Percentiles rank a stretch among this genome's conserved stretches.
Evolutionary conservation across 768 basidiomycete species (phyloP).

Genomic region (Neoboletus magnificus): DNA sequence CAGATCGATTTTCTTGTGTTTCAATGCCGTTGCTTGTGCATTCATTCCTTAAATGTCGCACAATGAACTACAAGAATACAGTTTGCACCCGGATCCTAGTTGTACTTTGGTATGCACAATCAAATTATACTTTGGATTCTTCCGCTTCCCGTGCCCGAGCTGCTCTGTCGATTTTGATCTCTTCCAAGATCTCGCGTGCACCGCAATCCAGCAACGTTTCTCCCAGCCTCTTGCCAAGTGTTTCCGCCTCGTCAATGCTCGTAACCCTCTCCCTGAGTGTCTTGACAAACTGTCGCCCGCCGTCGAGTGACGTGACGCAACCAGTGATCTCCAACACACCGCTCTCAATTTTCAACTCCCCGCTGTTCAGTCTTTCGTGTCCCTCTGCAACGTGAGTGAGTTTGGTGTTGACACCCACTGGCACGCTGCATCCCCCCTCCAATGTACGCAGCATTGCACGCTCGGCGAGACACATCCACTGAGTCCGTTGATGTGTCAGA

Average conservation of each 20-base stretch:
- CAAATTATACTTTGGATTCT: slow-evolving; percentile 7
- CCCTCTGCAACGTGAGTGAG: slow-evolving; percentile 36
- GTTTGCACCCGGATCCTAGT: background rate
- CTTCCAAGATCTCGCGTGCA: slow-evolving; percentile 76
- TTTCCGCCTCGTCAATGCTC: slow-evolving; percentile 59
- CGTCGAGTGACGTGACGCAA: slow-evolving; percentile 82
- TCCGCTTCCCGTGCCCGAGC: slow-evolving; percentile 41
- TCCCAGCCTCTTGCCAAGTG: slow-evolving; percentile 66
- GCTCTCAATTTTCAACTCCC: slow-evolving; percentile 28
- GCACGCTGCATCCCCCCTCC: slow-evolving; percentile 97
- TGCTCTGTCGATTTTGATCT: slow-evolving; percentile 69
- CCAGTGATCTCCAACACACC: slow-evolving; percentile 63
- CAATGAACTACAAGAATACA: slow-evolving; percentile 28
- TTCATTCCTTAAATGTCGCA: slow-evolving; percentile 5
- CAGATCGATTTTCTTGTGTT: slow-evolving; percentile 41
- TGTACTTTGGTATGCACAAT: slow-evolving; percentile 1
- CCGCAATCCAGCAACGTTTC: slow-evolving; percentile 61
- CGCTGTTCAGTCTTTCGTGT: slow-evolving; percentile 31
- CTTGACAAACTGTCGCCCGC: slow-evolving; percentile 66
- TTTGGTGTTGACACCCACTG: slow-evolving; percentile 75
- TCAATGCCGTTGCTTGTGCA: slow-evolving; percentile 20
- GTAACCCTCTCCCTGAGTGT: slow-evolving; percentile 51
- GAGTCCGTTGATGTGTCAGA: slow-evolving; percentile 73
- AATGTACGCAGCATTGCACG: slow-evolving; percentile 83
- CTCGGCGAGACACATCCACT: slow-evolving; percentile 79